Conservation (phyloP, 305 asterid species). For the Solanum hybrid region DNA sequence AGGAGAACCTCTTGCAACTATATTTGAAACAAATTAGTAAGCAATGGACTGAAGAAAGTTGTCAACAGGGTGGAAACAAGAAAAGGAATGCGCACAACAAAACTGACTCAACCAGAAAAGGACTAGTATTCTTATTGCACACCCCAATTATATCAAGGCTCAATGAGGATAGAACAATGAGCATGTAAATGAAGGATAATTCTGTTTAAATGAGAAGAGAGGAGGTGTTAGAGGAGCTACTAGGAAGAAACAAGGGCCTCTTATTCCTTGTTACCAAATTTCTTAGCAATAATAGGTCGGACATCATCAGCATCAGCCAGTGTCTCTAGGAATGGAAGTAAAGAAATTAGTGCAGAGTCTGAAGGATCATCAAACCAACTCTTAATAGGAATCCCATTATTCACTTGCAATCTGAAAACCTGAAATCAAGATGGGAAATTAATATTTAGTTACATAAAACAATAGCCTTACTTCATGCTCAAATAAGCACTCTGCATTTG, state of each 20-base stretch:
- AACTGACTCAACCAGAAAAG: conserved; percentile 30
- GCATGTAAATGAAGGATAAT: conserved; percentile 34
- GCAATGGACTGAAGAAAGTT: conserved; percentile 13
- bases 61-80: conserved; percentile 17
- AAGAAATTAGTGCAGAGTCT: conserved; percentile 66
- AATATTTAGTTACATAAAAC: conserved; percentile 7
- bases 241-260: conserved; percentile 57
- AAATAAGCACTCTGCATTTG: conserved; percentile 1
- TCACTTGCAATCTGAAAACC: conserved; percentile 96
- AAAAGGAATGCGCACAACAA: conserved; percentile 23
- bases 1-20: conserved; percentile 33
- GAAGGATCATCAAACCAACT: conserved; percentile 96
- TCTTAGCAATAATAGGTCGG: conserved; percentile 87
- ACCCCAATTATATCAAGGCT: conserved; percentile 41
- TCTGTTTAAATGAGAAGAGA: conserved; percentile 19
- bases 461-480: conserved; percentile 3
- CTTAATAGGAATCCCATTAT: conserved; percentile 94
- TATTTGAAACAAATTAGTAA: conserved; percentile 31
- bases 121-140: conserved; percentile 23
- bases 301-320: conserved; percentile 87
- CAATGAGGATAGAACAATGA: conserved; percentile 34
- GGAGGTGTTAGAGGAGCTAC: conserved; percentile 34
- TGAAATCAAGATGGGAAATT: conserved; percentile 27
- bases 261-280: conserved; percentile 97
- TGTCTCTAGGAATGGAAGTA: conserved; percentile 90